These are phyloP conservation scores for Citrus hindsii DNA, from an alignment of 345 rosid genomes.

Conservation along the genomic window DNA sequence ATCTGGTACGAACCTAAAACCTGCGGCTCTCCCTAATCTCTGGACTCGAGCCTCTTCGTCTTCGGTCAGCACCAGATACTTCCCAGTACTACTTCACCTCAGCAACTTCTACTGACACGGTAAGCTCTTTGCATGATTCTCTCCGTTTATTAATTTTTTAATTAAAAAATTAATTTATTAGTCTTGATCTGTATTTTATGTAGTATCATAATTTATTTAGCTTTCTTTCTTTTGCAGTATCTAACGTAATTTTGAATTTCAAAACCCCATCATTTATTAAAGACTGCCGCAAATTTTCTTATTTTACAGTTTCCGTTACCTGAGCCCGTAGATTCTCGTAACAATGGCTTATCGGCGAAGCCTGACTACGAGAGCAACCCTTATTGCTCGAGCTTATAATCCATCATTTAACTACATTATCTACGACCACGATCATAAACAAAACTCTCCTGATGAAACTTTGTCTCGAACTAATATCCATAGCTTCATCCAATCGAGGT, in stretches of 20 bases:
- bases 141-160: background rate
- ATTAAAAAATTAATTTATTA: background rate
- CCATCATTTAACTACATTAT: constrained; percentile 27
- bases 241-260: background rate
- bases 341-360: constrained; percentile 38
- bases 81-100: background rate
- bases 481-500: constrained; percentile 21
- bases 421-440: constrained; percentile 21
- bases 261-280: background rate
- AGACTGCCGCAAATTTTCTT: background rate
- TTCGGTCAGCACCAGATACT: background rate
- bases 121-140: background rate
- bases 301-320: background rate
- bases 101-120: background rate
- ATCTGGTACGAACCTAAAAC: background rate
- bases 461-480: constrained; percentile 8
- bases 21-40: background rate
- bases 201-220: background rate
- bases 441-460: background rate
- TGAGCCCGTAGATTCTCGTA: background rate
- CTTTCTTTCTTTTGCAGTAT: too few relatives aligned
- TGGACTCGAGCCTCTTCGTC: background rate
- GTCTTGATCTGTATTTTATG: background rate
- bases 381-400: constrained; percentile 17
- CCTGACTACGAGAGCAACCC: constrained; percentile 29